A percentile compares a stretch with the other conserved stretches of the same genome.
Conservation (phyloP, 2,329 filamentous ascomycete genomes). For the Colletotrichum horii region DNA sequence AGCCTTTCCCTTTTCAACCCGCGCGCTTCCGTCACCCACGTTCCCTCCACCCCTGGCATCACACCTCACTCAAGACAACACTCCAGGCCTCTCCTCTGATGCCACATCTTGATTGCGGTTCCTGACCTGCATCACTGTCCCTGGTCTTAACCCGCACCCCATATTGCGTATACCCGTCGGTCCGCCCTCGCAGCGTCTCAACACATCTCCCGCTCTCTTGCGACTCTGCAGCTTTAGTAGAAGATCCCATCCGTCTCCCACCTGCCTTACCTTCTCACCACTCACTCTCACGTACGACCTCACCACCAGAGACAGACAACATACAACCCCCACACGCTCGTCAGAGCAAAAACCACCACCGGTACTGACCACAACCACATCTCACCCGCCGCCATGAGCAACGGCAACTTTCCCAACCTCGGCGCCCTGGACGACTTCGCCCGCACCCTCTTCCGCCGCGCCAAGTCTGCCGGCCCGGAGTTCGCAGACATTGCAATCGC, state of each 20-base stretch:
- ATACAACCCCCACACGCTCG: neutral
- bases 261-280: neutral
- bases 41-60: neutral
- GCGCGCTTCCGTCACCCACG: constrained; percentile 12
- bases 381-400: constrained; percentile 31
- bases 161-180: constrained; percentile 17
- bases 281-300: neutral
- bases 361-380: constrained; percentile 9
- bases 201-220: neutral
- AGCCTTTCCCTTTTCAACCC: constrained; percentile 20
- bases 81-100: constrained; percentile 11
- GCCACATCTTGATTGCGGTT: constrained; percentile 11
- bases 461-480: constrained; percentile 51
- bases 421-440: constrained; percentile 62
- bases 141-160: constrained; percentile 12
- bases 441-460: constrained; percentile 59
- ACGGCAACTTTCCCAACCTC: constrained; percentile 47
- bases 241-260: neutral
- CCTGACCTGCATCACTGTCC: constrained; percentile 16
- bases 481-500: constrained; percentile 55
- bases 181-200: neutral
- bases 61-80: neutral
- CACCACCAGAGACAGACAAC: neutral
- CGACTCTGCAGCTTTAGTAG: constrained; percentile 13
- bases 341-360: neutral